Evolutionary conservation across 1,284 basidiomycete genomes (phyloP), one percentile per base, ranked within the genome.

Genomic region (Tausonia pullulans): DNA sequence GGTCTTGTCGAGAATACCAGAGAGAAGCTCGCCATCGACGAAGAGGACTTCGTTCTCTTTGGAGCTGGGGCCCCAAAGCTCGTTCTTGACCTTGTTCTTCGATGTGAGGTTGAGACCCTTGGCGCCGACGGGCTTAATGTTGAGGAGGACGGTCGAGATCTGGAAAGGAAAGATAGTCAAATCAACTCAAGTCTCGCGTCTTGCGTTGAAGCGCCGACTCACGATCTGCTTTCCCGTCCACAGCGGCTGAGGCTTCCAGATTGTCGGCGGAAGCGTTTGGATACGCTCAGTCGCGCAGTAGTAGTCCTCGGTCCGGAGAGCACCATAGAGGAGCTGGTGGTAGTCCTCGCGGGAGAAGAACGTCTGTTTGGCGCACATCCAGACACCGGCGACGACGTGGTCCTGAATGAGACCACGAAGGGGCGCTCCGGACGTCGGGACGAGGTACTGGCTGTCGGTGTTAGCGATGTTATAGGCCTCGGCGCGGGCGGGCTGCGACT

Each of bases 151-250:
- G 0, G 94, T 98, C 0, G 93, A 94, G 67, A 97, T 88, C 90
- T 94, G 60, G 27, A 27, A 11, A 41, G 16, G 69, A n/a, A 49
- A 58, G 55, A 49, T 41, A 5, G 13, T 60, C 56, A 60, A 50
- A n/a, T 57, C 59, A 44, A 57, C 51, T n/a, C 41, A 56, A 11
- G 16, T 16, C 14, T 5, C 8, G 11, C 10, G 5, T 11, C 1
- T 13, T 13, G 10, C 27, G 11, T 9, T 0, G 11, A 6, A 44
- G 65, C 60, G 69, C 16, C 51, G 4, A 78, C 85, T 77, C 72
- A 95, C 92, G 67, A 98, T 84, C 77, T 99, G 96, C 77, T 98
- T 99, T 63, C 96, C 96, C 0, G 95, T 98, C 96, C 96, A 99
- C 64, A 95, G 77, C 0, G 91, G 85, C 69, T 78, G 80, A 1